These are phyloP conservation scores for Flaveria linearis DNA, from an alignment of 129 eudicot species.

Conservation along the genomic window DNA sequence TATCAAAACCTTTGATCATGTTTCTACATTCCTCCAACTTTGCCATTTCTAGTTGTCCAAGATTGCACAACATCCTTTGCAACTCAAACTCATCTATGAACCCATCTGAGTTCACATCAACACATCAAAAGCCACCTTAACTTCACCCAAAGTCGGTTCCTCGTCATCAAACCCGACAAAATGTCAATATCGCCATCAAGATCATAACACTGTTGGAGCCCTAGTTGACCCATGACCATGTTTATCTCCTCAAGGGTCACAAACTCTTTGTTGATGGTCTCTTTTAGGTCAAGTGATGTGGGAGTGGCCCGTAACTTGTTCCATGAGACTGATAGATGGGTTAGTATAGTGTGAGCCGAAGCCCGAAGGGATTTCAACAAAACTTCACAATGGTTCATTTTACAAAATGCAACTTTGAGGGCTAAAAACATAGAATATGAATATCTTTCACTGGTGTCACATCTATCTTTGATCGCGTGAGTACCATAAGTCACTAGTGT, in stretches of 20 bases:
- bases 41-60: slow-evolving; percentile 35
- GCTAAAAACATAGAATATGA: slow-evolving; percentile 8
- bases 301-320: slow-evolving; percentile 16
- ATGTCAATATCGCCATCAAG: slow-evolving; percentile 27
- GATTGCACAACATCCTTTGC: slow-evolving; percentile 39
- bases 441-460: slow-evolving; percentile 15
- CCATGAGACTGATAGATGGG: slow-evolving; percentile 18
- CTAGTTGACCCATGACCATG: slow-evolving; percentile 30
- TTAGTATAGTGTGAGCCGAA: background rate
- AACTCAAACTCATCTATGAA: slow-evolving; percentile 57
- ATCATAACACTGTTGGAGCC: slow-evolving; percentile 13
- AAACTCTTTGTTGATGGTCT: slow-evolving; percentile 19
- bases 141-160: slow-evolving; percentile 44
- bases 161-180: slow-evolving; percentile 51
- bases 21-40: slow-evolving; percentile 44
- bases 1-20: slow-evolving; percentile 57
- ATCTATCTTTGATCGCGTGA: background rate
- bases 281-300: slow-evolving; percentile 16
- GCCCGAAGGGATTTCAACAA: slow-evolving; percentile 17
- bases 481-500: too few relatives aligned
- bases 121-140: slow-evolving; percentile 50
- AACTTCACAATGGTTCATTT: slow-evolving; percentile 12
- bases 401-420: slow-evolving; percentile 11
- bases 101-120: slow-evolving; percentile 70
- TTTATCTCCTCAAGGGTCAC: slow-evolving; percentile 28